Percentiles rank a stretch among this genome's conserved stretches.
Conservation (phyloP, 768 basidiomycete species). For the Russula sp. region DNA sequence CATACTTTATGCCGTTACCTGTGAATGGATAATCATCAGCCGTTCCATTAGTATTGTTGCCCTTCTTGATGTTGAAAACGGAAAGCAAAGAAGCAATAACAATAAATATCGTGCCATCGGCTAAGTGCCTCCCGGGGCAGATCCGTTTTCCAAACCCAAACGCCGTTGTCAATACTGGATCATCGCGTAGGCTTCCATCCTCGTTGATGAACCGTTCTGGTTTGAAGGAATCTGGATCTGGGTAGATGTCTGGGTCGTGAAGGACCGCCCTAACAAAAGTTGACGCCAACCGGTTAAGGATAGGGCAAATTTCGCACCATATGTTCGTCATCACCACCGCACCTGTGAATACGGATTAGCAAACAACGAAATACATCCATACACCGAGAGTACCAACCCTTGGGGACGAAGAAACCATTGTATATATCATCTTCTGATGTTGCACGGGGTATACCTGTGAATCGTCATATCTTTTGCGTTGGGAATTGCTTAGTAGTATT, state of each 20-base stretch:
- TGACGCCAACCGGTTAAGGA: neutral
- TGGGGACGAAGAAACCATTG: conserved; percentile 29
- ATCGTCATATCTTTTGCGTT: no score
- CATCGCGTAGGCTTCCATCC: conserved; percentile 8
- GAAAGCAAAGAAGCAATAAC: conserved; percentile 1
- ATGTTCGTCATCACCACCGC: conserved; percentile 28
- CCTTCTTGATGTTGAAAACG: conserved; percentile 1
- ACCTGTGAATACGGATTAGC: conserved; percentile 10
- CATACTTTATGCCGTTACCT: neutral
- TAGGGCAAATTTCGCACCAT: conserved; percentile 19
- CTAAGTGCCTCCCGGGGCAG: conserved; percentile 2
- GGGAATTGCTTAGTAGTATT: neutral
- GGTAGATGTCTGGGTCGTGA: neutral
- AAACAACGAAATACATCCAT: neutral
- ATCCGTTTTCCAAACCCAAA: conserved; percentile 12
- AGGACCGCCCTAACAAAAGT: neutral
- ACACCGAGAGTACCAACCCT: conserved; percentile 1
- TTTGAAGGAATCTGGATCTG: conserved; percentile 6
- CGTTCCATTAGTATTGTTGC: neutral
- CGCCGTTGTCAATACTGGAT: neutral
- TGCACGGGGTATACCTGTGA: conserved; percentile 25
- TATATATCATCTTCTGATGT: conserved; percentile 27
- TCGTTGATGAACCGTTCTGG: conserved; percentile 6
- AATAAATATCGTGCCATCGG: conserved; percentile 4
- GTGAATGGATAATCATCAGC: neutral